phyloP scores from a whole-genome alignment of 805 yeast species.

The Candida peoriensis region DNA sequence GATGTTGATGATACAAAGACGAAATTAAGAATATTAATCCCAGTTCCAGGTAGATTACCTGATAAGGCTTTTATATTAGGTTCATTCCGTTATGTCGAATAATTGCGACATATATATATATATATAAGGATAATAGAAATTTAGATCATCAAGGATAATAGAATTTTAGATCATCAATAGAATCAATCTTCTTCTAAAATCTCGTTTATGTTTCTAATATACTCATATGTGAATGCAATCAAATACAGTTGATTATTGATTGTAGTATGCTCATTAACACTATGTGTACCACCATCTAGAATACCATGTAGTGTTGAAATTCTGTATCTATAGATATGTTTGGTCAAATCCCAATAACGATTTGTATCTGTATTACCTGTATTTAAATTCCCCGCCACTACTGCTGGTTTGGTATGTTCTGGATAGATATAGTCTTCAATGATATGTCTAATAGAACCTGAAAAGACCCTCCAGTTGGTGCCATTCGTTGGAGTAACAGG shows the following conservation, averaged over 20 bases:
- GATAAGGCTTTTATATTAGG: conserved; percentile 70
- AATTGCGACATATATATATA: too few species aligned
- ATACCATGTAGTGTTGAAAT: conserved; percentile 6
- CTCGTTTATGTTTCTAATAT: conserved; percentile 13
- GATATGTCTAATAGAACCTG: conserved; percentile 59
- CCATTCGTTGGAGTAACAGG: conserved; percentile 44
- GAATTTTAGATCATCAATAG: too few species aligned
- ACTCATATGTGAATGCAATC: conserved; percentile 16
- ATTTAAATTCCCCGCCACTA: conserved; percentile 12
- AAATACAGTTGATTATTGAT: conserved; percentile 13
- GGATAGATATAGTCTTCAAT: conserved; percentile 42
- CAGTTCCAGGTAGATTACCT: conserved; percentile 86
- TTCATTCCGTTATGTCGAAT: conserved; percentile 78
- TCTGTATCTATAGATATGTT: conserved; percentile 16
- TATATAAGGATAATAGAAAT: too few species aligned
- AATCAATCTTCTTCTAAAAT: not conserved
- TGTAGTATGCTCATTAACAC: conserved; percentile 16
- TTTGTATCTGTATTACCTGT: conserved; percentile 16
- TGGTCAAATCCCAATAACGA: conserved; percentile 15
- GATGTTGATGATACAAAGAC: conserved; percentile 69
- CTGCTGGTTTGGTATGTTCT: conserved; percentile 4
- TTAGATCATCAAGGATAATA: too few species aligned
- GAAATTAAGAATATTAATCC: conserved; percentile 67
- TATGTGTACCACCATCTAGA: conserved; percentile 11
- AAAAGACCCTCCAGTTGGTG: conserved; percentile 48